A percentile compares a stretch with the other conserved stretches of the same genome.
Evolutionary conservation across 2,329 filamentous ascomycete species (phyloP).

Genomic region (Pseudopithomyces chartarum): DNA sequence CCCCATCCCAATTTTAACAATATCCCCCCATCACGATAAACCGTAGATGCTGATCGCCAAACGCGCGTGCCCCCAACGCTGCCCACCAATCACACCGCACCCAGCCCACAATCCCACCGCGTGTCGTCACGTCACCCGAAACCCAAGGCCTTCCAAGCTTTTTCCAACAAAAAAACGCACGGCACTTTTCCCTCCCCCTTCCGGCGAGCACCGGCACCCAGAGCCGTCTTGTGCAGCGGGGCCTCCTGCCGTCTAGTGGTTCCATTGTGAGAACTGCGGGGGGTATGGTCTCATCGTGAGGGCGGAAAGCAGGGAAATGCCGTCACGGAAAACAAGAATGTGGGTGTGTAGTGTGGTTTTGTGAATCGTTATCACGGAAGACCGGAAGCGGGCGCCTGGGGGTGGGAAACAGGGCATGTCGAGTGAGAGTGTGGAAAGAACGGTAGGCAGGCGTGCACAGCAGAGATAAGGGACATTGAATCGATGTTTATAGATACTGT

Average conservation of each 20-base stretch:
- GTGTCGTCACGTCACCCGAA: slow-evolving; percentile 1
- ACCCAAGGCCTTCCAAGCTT: background rate
- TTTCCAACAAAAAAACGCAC: background rate
- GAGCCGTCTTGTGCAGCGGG: background rate
- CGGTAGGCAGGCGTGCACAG: too few species aligned
- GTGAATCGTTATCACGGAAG: background rate
- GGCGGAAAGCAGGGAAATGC: background rate
- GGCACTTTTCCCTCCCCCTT: background rate
- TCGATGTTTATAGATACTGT: background rate
- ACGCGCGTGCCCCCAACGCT: background rate
- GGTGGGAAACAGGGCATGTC: background rate
- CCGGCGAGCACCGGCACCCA: background rate
- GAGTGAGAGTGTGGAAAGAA: background rate
- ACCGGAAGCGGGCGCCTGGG: slow-evolving; percentile 2
- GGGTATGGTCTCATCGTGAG: background rate
- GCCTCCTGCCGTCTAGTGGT: background rate
- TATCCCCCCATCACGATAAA: background rate
- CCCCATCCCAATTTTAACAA: too few species aligned
- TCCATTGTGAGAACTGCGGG: background rate
- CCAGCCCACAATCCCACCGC: background rate
- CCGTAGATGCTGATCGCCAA: too few species aligned
- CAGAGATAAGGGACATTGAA: background rate
- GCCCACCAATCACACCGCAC: background rate
- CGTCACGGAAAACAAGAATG: background rate
- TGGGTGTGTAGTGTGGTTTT: too few species aligned